These are phyloP conservation scores for Amanita fuliginea DNA, from an alignment of 768 basidiomycete genomes.

Conservation along the genomic window DNA sequence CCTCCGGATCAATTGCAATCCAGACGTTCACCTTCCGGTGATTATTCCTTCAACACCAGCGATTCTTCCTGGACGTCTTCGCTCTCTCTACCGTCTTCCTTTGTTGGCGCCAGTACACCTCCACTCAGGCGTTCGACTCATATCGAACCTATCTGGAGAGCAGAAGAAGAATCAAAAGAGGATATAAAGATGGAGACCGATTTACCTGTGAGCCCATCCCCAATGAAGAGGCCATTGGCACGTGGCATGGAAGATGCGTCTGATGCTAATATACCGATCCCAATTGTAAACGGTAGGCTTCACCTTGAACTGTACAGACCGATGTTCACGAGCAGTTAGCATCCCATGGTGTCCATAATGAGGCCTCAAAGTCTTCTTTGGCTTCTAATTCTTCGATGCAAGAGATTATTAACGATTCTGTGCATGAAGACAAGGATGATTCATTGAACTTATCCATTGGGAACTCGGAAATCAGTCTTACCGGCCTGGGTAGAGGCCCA, in stretches of 20 bases:
- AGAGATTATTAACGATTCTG: conserved; percentile 9
- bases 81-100: conserved; percentile 21
- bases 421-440: conserved; percentile 13
- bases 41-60: conserved; percentile 18
- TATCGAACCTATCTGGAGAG: conserved; percentile 18
- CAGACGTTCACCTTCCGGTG: conserved; percentile 11
- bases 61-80: conserved; percentile 22
- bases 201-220: conserved; percentile 27
- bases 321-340: background rate
- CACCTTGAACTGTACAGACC: background rate
- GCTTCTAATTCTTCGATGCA: conserved; percentile 16
- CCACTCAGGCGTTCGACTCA: conserved; percentile 27
- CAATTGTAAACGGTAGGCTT: conserved; percentile 16
- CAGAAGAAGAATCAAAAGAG: conserved; percentile 17
- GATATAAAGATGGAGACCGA: conserved; percentile 17
- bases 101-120: conserved; percentile 21
- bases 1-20: conserved; percentile 13
- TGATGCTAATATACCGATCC: conserved; percentile 14
- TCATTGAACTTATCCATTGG: conserved; percentile 10
- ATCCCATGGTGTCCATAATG: background rate
- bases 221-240: conserved; percentile 17
- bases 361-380: background rate
- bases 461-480: conserved; percentile 18
- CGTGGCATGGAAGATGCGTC: background rate
- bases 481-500: conserved; percentile 1